Evolutionary conservation across 2,329 filamentous ascomycete species (phyloP).

Genomic region (Calonectria honghensis): DNA sequence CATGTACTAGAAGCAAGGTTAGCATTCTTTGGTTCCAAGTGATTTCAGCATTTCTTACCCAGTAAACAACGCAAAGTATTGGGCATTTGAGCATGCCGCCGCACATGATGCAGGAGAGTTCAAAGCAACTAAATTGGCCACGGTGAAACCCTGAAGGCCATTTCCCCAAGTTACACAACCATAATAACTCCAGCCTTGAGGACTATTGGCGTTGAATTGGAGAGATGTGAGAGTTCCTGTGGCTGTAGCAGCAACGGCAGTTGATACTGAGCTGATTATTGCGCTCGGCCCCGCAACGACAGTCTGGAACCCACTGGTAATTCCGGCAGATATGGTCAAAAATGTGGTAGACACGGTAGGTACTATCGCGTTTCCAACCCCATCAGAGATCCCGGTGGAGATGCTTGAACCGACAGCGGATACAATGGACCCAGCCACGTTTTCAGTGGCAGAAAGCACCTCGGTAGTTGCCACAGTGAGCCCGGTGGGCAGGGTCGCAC

Average conservation of each 20-base stretch:
- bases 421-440: not conserved
- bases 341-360: not conserved
- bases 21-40: not conserved
- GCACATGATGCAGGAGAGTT: not conserved
- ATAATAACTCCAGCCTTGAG: not conserved
- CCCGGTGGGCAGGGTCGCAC: no score
- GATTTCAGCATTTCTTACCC: not conserved
- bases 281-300: not conserved
- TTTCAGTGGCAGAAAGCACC: not conserved
- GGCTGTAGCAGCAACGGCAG: no score
- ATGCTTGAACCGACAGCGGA: not conserved
- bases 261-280: not conserved
- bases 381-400: not conserved
- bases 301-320: not conserved
- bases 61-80: not conserved
- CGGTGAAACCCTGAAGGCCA: not conserved
- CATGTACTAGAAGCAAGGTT: not conserved
- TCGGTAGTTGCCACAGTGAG: not conserved
- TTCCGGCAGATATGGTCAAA: not conserved
- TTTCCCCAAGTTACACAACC: not conserved
- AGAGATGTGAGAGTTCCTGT: not conserved
- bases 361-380: not conserved
- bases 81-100: not conserved
- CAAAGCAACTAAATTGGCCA: not conserved
- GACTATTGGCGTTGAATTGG: not conserved